phyloP scores from a whole-genome alignment of 2,329 filamentous ascomycete genomes.

The Ploettnerulaceae sp. region DNA sequence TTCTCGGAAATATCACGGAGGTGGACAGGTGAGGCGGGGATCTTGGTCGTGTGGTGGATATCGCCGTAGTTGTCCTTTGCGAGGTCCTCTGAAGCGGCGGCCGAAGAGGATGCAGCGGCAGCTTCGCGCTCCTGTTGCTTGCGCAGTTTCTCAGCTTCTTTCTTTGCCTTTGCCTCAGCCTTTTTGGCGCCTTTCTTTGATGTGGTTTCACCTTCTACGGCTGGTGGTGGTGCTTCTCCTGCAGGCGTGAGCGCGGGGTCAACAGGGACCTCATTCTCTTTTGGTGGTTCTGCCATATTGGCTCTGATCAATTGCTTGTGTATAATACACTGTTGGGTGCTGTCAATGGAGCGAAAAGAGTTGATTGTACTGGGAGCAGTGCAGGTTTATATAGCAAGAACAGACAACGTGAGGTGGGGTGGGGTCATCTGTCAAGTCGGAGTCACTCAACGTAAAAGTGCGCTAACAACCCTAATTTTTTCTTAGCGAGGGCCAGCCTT shows the following conservation, averaged over 20 bases:
- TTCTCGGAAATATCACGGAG: conserved; percentile 61
- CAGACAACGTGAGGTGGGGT: conserved; percentile 15
- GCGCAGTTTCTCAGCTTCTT: conserved; percentile 75
- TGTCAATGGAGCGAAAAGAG: neutral
- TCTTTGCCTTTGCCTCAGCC: conserved; percentile 78
- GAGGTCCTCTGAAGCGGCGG: conserved; percentile 59
- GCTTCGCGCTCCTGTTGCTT: conserved; percentile 71
- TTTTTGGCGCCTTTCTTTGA: conserved; percentile 85
- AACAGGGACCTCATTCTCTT: conserved; percentile 13
- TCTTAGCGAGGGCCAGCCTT: conserved; percentile 17
- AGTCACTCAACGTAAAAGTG: no score
- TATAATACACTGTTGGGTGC: no score
- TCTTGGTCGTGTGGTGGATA: conserved; percentile 52
- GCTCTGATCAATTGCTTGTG: conserved; percentile 2
- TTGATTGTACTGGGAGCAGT: no score
- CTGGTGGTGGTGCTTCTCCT: neutral
- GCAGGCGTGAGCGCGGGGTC: conserved; percentile 16
- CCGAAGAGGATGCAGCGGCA: conserved; percentile 58
- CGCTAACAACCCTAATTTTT: conserved; percentile 13
- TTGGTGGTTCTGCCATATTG: conserved; percentile 17
- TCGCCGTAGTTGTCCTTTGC: conserved; percentile 78
- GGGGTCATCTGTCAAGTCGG: conserved; percentile 15
- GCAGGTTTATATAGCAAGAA: neutral
- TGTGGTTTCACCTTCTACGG: conserved; percentile 13
- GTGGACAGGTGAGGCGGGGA: conserved; percentile 50